Conservation (phyloP, 768 basidiomycete genomes). For the Russula virescens region DNA sequence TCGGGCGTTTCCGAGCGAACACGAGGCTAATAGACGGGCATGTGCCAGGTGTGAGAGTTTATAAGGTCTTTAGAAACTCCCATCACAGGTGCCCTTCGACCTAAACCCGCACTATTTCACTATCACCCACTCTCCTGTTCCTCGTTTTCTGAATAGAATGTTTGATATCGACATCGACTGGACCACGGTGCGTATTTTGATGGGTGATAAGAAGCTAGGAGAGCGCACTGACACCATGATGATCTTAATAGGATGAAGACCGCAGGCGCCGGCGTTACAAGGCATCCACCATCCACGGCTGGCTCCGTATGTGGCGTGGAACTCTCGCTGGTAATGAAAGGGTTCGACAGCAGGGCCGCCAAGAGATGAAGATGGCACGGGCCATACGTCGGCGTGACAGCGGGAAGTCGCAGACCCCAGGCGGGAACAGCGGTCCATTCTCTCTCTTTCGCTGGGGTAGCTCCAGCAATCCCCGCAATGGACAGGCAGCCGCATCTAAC, state of each 20-base stretch:
- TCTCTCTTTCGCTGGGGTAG: conserved; percentile 9
- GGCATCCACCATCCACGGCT: conserved; percentile 25
- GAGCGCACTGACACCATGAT: not conserved
- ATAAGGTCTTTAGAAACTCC: conserved; percentile 10
- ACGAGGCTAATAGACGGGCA: not conserved
- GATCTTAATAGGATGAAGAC: conserved; percentile 11
- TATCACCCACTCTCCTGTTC: not conserved
- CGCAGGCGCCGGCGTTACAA: conserved; percentile 8
- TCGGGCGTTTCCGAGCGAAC: conserved; percentile 18
- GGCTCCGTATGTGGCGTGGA: conserved; percentile 26
- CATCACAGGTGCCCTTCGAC: conserved; percentile 9
- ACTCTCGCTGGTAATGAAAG: conserved; percentile 22
- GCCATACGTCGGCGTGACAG: conserved; percentile 1
- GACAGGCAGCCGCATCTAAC: not conserved
- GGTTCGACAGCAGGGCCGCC: conserved; percentile 21
- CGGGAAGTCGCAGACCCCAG: not conserved
- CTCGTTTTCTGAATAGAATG: conserved; percentile 4
- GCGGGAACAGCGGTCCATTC: conserved; percentile 5
- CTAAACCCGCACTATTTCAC: conserved; percentile 7
- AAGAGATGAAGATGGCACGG: conserved; percentile 24
- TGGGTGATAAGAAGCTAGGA: not conserved
- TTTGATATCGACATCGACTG: conserved; percentile 23
- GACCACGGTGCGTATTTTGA: conserved; percentile 17
- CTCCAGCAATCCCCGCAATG: not conserved
- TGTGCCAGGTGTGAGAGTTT: not conserved